Percentiles rank a stretch among this genome's conserved stretches.
Evolutionary conservation across 192 early-diverging fungal genomes (phyloP).

Genomic region (Entomortierella beljakovae): DNA sequence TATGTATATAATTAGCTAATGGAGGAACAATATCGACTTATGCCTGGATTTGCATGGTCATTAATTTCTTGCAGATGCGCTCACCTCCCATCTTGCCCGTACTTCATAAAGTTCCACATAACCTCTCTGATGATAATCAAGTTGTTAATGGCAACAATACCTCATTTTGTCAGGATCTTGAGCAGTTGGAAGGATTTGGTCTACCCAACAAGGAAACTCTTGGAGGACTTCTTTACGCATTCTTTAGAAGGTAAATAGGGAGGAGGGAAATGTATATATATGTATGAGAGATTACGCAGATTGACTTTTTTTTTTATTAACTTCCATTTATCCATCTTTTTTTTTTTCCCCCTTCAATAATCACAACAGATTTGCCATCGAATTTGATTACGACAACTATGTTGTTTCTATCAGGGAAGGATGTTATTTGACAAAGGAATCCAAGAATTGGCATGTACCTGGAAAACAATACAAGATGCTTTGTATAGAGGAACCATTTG

Average conservation of each 20-base stretch:
- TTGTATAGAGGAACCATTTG: conserved; percentile 95
- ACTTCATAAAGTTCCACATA: conserved; percentile 71
- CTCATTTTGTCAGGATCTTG: conserved; percentile 81
- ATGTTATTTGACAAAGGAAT: conserved; percentile 78
- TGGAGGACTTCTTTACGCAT: conserved; percentile 83
- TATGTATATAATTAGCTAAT: conserved; percentile 66
- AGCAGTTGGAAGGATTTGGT: conserved; percentile 74
- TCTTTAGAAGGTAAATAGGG: conserved; percentile 84
- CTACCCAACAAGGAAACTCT: conserved; percentile 78
- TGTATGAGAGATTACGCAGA: no score
- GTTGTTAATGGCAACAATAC: conserved; percentile 70
- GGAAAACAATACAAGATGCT: conserved; percentile 74
- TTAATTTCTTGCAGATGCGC: conserved; percentile 94
- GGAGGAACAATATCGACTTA: conserved; percentile 96
- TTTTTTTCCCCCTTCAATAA: no score
- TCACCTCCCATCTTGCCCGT: conserved; percentile 90
- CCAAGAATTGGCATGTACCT: conserved; percentile 89
- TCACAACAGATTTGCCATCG: conserved; percentile 79
- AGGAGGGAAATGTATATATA: no score
- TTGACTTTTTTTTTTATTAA: no score
- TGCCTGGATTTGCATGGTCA: conserved; percentile 93
- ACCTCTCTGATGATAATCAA: conserved; percentile 40
- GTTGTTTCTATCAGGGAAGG: conserved; percentile 89
- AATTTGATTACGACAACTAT: conserved; percentile 85
- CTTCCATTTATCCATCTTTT: neutral